phyloP scores from a whole-genome alignment of 2,329 filamentous ascomycete species.

The Knufia petricola region DNA sequence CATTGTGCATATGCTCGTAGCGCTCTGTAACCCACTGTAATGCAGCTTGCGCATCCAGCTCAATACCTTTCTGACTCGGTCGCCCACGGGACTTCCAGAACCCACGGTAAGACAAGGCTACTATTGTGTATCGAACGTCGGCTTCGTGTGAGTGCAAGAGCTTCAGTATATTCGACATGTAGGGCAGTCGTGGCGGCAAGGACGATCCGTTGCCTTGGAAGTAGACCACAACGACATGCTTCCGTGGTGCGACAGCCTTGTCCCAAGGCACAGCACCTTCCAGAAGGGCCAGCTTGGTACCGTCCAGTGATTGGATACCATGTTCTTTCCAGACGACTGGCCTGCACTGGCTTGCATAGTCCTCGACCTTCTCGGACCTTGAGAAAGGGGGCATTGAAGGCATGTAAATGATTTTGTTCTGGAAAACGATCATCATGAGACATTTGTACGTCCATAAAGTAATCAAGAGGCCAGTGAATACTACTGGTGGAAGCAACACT shows the following conservation, averaged over 20 bases:
- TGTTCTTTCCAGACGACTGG: conserved; percentile 60
- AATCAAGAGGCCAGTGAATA: conserved; percentile 57
- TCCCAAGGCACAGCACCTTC: conserved; percentile 31
- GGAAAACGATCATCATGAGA: conserved; percentile 64
- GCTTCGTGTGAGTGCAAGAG: conserved; percentile 7
- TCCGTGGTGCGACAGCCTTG: conserved; percentile 4
- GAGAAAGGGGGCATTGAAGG: conserved; percentile 64
- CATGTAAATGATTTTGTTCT: conserved; percentile 77
- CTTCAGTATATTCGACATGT: conserved; percentile 38
- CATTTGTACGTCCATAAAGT: conserved; percentile 57
- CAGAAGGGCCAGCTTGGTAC: conserved; percentile 54
- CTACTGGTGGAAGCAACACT: conserved; percentile 52
- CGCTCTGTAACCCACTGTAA: conserved; percentile 49
- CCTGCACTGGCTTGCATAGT: conserved; percentile 51
- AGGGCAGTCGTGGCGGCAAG: conserved; percentile 38
- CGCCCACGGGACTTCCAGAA: conserved; percentile 66
- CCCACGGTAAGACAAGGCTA: conserved; percentile 53
- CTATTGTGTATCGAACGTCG: conserved; percentile 29
- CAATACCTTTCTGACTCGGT: conserved; percentile 60
- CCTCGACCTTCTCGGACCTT: conserved; percentile 54
- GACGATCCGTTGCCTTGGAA: conserved; percentile 42
- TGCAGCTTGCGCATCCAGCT: conserved; percentile 57
- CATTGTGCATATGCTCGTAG: conserved; percentile 24
- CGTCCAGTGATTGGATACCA: conserved; percentile 51
- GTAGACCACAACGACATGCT: conserved; percentile 36